phyloP scores from a whole-genome alignment of 2,329 filamentous ascomycete genomes.

The Fusarium burgessii region DNA sequence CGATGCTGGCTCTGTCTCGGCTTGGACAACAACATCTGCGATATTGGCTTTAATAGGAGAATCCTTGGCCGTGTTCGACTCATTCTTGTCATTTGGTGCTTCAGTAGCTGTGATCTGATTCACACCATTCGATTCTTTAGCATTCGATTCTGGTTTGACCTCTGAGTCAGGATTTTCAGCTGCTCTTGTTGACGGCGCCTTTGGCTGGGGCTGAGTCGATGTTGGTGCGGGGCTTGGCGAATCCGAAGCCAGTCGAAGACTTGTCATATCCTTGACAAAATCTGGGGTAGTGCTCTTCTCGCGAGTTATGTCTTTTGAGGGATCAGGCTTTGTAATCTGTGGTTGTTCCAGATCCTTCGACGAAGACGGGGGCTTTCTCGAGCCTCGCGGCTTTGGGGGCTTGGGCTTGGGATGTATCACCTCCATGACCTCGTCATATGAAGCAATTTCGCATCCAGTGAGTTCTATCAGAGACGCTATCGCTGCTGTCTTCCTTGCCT shows the following conservation, averaged over 20 bases:
- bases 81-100: not conserved
- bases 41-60: conserved; percentile 23
- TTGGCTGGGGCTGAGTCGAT: conserved; percentile 38
- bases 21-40: not conserved
- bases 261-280: conserved; percentile 50
- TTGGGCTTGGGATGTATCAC: conserved; percentile 40
- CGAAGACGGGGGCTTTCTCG: conserved; percentile 13
- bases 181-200: conserved; percentile 35
- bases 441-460: conserved; percentile 77
- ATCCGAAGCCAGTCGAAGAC: conserved; percentile 48
- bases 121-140: conserved; percentile 25
- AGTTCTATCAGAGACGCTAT: conserved; percentile 78
- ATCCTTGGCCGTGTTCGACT: conserved; percentile 3
- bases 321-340: conserved; percentile 7
- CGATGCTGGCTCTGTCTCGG: conserved; percentile 1
- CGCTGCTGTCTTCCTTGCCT: conserved; percentile 76
- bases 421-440: conserved; percentile 68
- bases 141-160: conserved; percentile 28
- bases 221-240: conserved; percentile 37
- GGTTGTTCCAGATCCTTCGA: conserved; percentile 24
- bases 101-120: not conserved
- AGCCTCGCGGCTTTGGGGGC: conserved; percentile 6
- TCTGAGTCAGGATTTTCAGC: conserved; percentile 31
- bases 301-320: conserved; percentile 21
- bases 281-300: conserved; percentile 46